Percentiles rank a stretch among this genome's conserved stretches.
Conservation (phyloP, 2,329 filamentous ascomycete genomes). For the Fusarium subtropicale region DNA sequence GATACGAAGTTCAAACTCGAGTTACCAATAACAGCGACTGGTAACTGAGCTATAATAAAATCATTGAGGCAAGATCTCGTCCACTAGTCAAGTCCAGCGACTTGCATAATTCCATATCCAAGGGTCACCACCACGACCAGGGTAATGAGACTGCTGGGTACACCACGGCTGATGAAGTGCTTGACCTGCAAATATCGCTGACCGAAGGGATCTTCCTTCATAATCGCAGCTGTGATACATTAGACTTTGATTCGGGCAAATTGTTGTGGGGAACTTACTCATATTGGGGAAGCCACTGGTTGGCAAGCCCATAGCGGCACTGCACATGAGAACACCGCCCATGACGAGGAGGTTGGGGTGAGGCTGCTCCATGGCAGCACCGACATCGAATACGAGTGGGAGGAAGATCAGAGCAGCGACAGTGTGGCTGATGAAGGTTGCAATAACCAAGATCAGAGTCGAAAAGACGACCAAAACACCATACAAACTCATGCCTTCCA, state of each 20-base stretch:
- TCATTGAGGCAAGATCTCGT: neutral
- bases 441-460: conserved; percentile 85
- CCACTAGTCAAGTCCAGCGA: conserved; percentile 69
- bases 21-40: conserved; percentile 1
- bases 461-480: conserved; percentile 88
- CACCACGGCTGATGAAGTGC: conserved; percentile 94
- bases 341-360: conserved; percentile 96
- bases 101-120: conserved; percentile 89
- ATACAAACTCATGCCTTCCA: conserved; percentile 85
- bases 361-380: conserved; percentile 84
- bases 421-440: conserved; percentile 97
- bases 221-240: conserved; percentile 80
- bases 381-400: conserved; percentile 88
- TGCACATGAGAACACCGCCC: conserved; percentile 95
- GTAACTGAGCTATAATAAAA: neutral
- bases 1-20: neutral
- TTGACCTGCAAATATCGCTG: conserved; percentile 91
- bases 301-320: conserved; percentile 93
- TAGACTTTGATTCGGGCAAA: conserved; percentile 29
- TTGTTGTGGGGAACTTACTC: conserved; percentile 74
- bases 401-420: conserved; percentile 96
- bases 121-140: conserved; percentile 86
- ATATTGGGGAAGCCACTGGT: conserved; percentile 99
- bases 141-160: conserved; percentile 86
- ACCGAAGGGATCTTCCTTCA: conserved; percentile 97